Conservation (phyloP, 139 green algal species). For the Chlamydomonas urium region DNA sequence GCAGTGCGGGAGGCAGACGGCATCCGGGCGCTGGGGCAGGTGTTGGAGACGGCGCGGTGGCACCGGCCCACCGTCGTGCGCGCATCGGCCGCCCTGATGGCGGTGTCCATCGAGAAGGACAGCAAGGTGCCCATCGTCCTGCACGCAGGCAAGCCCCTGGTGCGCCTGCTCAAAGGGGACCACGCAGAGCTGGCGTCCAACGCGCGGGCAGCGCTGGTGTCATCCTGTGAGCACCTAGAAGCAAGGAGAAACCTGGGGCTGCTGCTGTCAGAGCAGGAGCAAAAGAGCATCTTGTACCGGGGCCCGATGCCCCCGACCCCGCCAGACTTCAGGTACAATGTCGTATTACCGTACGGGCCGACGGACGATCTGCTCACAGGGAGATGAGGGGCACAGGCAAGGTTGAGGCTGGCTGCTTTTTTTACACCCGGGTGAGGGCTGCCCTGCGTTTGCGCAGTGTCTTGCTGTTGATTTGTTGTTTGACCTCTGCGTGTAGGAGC, state of each 20-base stretch:
- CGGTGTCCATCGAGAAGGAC: conserved; percentile 39
- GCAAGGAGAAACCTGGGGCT: conserved; percentile 1
- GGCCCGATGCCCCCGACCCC: conserved; percentile 18
- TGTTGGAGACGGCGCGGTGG: conserved; percentile 13
- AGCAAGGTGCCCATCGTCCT: conserved; percentile 35
- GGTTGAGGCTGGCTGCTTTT: no score
- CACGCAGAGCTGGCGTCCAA: conserved; percentile 32
- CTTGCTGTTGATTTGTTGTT: no score
- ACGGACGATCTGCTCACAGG: no score
- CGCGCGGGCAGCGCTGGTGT: conserved; percentile 26
- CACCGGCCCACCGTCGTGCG: not conserved
- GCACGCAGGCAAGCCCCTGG: conserved; percentile 19
- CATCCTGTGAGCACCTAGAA: conserved; percentile 29
- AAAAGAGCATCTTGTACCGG: conserved; percentile 11
- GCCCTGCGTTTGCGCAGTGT: no score
- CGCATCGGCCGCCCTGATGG: conserved; percentile 25
- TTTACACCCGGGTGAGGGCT: no score
- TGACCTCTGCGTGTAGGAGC: no score
- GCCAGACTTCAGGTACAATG: conserved; percentile 26
- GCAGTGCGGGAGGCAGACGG: conserved; percentile 29
- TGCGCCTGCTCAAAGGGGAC: conserved; percentile 9
- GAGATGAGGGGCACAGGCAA: no score
- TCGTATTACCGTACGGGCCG: not conserved
- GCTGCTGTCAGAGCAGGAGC: conserved; percentile 5
- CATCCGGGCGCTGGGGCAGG: not conserved